Evolutionary conservation across 2,329 filamentous ascomycete genomes (phyloP).

Genomic region (Fusarium coffeatum): DNA sequence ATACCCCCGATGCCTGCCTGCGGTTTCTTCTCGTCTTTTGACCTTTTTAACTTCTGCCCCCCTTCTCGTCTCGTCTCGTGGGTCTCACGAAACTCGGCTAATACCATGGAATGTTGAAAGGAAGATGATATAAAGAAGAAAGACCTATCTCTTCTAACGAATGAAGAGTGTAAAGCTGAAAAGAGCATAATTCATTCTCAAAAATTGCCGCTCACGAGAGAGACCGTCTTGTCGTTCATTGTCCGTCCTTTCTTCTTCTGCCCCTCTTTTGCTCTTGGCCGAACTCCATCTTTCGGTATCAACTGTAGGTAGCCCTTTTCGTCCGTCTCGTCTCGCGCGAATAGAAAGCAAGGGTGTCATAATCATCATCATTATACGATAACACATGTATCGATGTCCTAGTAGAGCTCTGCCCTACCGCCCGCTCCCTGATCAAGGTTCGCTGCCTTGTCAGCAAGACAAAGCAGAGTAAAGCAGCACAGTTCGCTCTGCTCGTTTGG

Average conservation of each 20-base stretch:
- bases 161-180: constrained; percentile 3
- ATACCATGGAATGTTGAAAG: constrained; percentile 1
- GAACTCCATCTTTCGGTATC: constrained; percentile 24
- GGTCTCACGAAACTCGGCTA: constrained; percentile 16
- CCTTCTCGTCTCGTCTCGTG: neutral
- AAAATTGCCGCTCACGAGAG: constrained; percentile 4
- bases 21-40: constrained; percentile 12
- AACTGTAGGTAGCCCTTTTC: constrained; percentile 15
- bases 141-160: constrained; percentile 4
- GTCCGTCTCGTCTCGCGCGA: constrained; percentile 8
- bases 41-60: constrained; percentile 5
- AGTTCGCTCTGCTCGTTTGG: constrained; percentile 26
- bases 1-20: constrained; percentile 4
- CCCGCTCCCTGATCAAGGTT: constrained; percentile 18
- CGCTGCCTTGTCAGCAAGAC: constrained; percentile 15
- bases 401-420: constrained; percentile 16
- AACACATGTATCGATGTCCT: constrained; percentile 20
- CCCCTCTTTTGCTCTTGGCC: constrained; percentile 21
- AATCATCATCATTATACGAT: constrained; percentile 22
- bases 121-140: neutral
- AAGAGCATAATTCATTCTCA: constrained; percentile 12
- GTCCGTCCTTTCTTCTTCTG: constrained; percentile 15
- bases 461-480: constrained; percentile 3
- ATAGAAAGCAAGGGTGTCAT: constrained; percentile 31
- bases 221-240: constrained; percentile 1